A percentile compares a stretch with the other conserved stretches of the same genome.
Evolutionary conservation across 2,329 filamentous ascomycete genomes (phyloP).

Genomic region (Anthostomella pinea): DNA sequence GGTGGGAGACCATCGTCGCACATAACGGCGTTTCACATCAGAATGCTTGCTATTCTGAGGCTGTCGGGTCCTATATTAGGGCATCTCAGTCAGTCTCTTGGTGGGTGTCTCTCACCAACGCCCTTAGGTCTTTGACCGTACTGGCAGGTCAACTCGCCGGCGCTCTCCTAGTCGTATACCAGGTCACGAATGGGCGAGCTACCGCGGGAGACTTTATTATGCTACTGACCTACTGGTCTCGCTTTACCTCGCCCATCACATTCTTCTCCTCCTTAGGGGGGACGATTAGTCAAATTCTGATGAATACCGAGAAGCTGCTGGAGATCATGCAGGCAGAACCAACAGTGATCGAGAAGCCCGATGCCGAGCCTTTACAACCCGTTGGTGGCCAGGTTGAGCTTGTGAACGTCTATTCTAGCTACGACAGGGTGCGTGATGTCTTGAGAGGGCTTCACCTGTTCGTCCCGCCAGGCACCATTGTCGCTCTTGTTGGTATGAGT

Average conservation of each 20-base stretch:
- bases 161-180: constrained; percentile 59
- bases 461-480: constrained; percentile 50
- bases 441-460: constrained; percentile 53
- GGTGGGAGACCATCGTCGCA: constrained; percentile 57
- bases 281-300: constrained; percentile 53
- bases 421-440: constrained; percentile 57
- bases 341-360: constrained; percentile 51
- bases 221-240: constrained; percentile 71
- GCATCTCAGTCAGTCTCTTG: constrained; percentile 39
- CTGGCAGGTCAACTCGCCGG: constrained; percentile 66
- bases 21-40: constrained; percentile 60
- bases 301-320: constrained; percentile 56
- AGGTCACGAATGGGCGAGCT: constrained; percentile 59
- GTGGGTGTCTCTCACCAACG: constrained; percentile 50
- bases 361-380: constrained; percentile 48
- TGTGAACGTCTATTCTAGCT: constrained; percentile 54
- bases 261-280: constrained; percentile 63
- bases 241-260: constrained; percentile 67
- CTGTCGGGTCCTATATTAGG: constrained; percentile 41
- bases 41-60: constrained; percentile 50
- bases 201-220: constrained; percentile 68
- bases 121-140: constrained; percentile 60
- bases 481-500: constrained; percentile 59
- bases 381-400: constrained; percentile 54
- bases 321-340: constrained; percentile 58